Base-by-base conservation (phyloP, 352 stramenopile genomes). In the Phytophthora capsici region DNA sequence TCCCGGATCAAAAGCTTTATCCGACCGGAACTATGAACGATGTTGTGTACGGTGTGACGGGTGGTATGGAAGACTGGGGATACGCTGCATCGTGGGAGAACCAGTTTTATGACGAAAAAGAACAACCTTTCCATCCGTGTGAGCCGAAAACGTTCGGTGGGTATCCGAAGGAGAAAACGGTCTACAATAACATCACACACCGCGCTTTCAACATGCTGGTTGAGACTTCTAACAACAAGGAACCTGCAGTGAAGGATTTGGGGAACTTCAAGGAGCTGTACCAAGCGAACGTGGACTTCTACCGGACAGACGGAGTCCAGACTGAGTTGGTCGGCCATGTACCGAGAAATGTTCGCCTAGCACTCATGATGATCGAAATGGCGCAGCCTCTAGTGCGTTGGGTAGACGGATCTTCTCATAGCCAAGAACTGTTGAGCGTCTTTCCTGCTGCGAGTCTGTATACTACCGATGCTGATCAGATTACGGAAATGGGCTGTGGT, bases 31-130 rank as follows among this genome's bases (percentile, higher is more conserved):
- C 90, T 1, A 98, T 99, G 92, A 99, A 99, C 77, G 88, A 98
- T 56, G 76, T 98, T 30, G 94, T 99, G 0, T 99, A 99, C 69
- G 93, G 90, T 22, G 97, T 99, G 19, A 82, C 90, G 1, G 55
- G 97, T 49, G 97, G 97, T 10, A 99, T 99, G 96, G 97, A 99
- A 75, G 97, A 99, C 78, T 99, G 96, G 96, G 90, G 79, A 13
- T 99, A 99, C 69, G 93, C 93, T 8, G 88, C 80, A 2, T 96
- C 86, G 19, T 98, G 91, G 91, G 88, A 96, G 52, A 93, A 93
- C 45, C 59, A 79, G 6, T 78, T 77, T 40, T 75, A 69, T 46
- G 23, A 57, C 1, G 16, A 22, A 14, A 59, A 72, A 16, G 43
- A 49, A n/a, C 70, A 82, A 57, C 84, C 88, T 14, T 94, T 94